Base-by-base conservation (phyloP, 306 rosid species). In the Acmispon strigosus region DNA sequence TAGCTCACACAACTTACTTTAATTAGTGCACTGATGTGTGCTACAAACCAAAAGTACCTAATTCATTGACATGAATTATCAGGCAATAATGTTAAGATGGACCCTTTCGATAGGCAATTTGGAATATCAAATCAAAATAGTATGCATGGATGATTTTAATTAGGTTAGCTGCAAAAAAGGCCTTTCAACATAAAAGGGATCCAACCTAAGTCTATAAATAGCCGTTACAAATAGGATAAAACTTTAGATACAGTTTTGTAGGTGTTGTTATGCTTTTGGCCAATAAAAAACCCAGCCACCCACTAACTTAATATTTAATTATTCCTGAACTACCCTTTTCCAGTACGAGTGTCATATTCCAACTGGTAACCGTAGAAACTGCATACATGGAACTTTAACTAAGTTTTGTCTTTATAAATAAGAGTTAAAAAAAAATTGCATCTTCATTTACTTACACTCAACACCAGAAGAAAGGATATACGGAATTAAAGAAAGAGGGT, bases 361-460 rank as follows among this genome's bases (percentile, higher is more conserved):
- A n/a, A n/a, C n/a, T n/a, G n/a, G n/a, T n/a, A n/a, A n/a, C n/a
- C n/a, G n/a, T n/a, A n/a, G n/a, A n/a, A n/a, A n/a, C n/a, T n/a
- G n/a, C n/a, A n/a, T n/a, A n/a, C n/a, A n/a, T n/a, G n/a, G n/a
- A n/a, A n/a, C n/a, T n/a, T n/a, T n/a, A n/a, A n/a, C n/a, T n/a
- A n/a, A n/a, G n/a, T n/a, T n/a, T n/a, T n/a, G n/a, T n/a, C n/a
- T n/a, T n/a, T n/a, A n/a, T n/a, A n/a, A n/a, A 27, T 22, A 22
- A 22, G 3, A 22, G 3, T 1, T 1, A 22, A 22, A 57, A 65
- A 62, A 65, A 62, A 13, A 32, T 8, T 18, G 69, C 37, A 45
- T 15, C 55, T 59, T 71, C 65, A 65, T 68, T 68, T 36, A 50
- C 49, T 53, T 73, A 74, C 56, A 77, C 39, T 69, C 57, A 78